Evolutionary conservation across 495 filamentous ascomycete genomes (phyloP), one percentile per base, ranked within the genome.

Genomic region (Aspergillus sparsus): DNA sequence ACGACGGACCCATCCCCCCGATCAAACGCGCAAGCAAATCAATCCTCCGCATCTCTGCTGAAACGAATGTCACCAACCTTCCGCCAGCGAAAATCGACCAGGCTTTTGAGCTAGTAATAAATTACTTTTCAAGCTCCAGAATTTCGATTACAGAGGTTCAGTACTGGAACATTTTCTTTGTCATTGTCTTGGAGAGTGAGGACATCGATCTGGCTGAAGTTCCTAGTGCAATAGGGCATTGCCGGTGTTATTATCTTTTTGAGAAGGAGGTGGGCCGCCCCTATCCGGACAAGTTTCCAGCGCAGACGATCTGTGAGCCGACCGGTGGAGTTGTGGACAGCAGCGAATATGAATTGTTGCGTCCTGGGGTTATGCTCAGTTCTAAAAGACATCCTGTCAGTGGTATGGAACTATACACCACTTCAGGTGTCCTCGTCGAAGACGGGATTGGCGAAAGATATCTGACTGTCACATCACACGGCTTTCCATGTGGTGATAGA

Each of bases 391-490:
- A 53, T 37, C 15, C 51, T 39, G 8, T 16, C 5, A 53, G 3
- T 9, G 51, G 51, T 21, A 53, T 3, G 6, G 51, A 39, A 53
- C 18, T 53, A 6, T 34, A 1, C 51, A 61, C 58, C 46, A 56
- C 52, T 32, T 45, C 58, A 34, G 58, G 52, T 32, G 34, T 61
- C 21, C 27, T 61, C 12, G 51, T 61, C 32, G 31, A 56, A 37
- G 51, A 55, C 21, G 50, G 27, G 16, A 53, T 12, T 36, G 39
- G 51, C 32, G 58, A 42, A 56, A 46, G 27, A 11, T 61, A 47
- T 41, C 34, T 61, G 51, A 61, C 51, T 46, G 52, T 55, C 16
- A 7, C 58, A 10, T 55, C 51, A 13, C 52, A 36, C 32, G 58
- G 58, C 3, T 55, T 55, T 47, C 52, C 51, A 27, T 10, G 18